A percentile compares a stretch with the other conserved stretches of the same genome.
Evolutionary conservation across 768 basidiomycete species (phyloP).

Genomic region (Leccinum longicurvipes): DNA sequence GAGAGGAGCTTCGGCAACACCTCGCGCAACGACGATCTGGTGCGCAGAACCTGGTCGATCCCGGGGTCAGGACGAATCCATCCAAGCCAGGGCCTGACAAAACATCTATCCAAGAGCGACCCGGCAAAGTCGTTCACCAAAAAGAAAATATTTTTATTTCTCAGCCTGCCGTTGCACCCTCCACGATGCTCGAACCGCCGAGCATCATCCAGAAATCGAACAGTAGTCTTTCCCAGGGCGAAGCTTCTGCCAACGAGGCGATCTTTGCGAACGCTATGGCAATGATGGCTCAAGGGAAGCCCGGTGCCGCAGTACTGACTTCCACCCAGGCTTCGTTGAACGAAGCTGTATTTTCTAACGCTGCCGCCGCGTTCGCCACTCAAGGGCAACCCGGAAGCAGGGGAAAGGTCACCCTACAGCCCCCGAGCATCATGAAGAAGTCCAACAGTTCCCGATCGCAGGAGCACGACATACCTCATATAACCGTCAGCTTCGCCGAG

Average conservation of each 20-base stretch:
- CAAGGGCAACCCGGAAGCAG: slow-evolving; percentile 8
- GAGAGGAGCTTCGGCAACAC: slow-evolving; percentile 16
- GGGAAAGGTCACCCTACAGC: slow-evolving; percentile 12
- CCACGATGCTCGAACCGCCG: slow-evolving; percentile 22
- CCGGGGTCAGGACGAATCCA: slow-evolving; percentile 12
- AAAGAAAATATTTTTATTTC: slow-evolving; percentile 26
- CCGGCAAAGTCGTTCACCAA: slow-evolving; percentile 18
- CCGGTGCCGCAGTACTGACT: slow-evolving; percentile 7
- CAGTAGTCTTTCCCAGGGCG: slow-evolving; percentile 25
- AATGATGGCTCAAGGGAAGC: slow-evolving; percentile 16
- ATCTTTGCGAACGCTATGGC: slow-evolving; percentile 26
- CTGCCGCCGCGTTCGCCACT: slow-evolving; percentile 12
- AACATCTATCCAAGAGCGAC: slow-evolving; percentile 10
- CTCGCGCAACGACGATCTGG: slow-evolving; percentile 19
- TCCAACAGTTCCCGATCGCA: slow-evolving; percentile 25
- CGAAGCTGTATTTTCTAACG: slow-evolving; percentile 24
- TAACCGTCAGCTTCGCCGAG: slow-evolving; percentile 26
- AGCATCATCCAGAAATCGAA: slow-evolving; percentile 23
- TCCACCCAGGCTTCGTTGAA: slow-evolving; percentile 22
- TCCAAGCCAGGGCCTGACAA: slow-evolving; percentile 15
- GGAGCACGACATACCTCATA: slow-evolving; percentile 26
- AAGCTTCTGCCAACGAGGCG: slow-evolving; percentile 23
- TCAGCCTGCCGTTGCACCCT: slow-evolving; percentile 3
- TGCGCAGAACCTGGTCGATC: slow-evolving; percentile 15
- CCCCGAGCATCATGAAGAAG: slow-evolving; percentile 26